Evolutionary conservation across 2,329 filamentous ascomycete species (phyloP), one percentile per base, ranked within the genome.

Genomic region (Pseudogymnoascus sp.): DNA sequence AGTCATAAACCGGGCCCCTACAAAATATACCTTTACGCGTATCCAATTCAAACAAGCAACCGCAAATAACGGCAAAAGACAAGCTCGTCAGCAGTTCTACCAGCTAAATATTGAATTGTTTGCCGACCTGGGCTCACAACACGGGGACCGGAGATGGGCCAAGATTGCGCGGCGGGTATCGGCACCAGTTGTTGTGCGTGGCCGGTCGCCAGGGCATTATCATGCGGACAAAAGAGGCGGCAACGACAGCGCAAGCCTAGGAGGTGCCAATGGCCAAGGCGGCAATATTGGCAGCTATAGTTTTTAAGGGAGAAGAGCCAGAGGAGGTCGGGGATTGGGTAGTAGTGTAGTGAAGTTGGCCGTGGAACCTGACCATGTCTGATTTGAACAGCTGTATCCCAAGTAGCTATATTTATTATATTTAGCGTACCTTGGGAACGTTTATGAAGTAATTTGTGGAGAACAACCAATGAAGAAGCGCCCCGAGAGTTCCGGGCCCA

Each of bases 11-110:
- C 67, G 69, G 39, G 69, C 70, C 2, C 61, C 67, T 3, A 68
- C 64, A 0, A 71, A 74, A 64, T 68, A 69, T 15, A 72, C 70
- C 0, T 90, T 89, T 70, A 87, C 90, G 69, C 82, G 87, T 2
- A 88, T 90, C 36, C 87, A 90, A 67, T 90, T 90, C 76, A 88
- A 89, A 67, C 86, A 85, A 62, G 87, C 87, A 1, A 90, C 87
- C 0, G 86, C 86, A 27, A 90, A 90, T 73, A 90, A 90, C 65
- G 87, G 87, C 59, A 89, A 89, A 71, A 79, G 87, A 66, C 79
- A 87, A 58, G 87, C 87, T 2, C 85, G 87, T 45, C 87, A 90
- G 67, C 87, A 90, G 66, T 89, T 87, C 69, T 90, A 89, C 70
- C 85, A 88, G 67, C 77, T 90, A 13, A 81, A 88, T 37, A 85